Conservation (phyloP, 176 grass and related monocot species). For the Hyparrhenia diplandra region DNA sequence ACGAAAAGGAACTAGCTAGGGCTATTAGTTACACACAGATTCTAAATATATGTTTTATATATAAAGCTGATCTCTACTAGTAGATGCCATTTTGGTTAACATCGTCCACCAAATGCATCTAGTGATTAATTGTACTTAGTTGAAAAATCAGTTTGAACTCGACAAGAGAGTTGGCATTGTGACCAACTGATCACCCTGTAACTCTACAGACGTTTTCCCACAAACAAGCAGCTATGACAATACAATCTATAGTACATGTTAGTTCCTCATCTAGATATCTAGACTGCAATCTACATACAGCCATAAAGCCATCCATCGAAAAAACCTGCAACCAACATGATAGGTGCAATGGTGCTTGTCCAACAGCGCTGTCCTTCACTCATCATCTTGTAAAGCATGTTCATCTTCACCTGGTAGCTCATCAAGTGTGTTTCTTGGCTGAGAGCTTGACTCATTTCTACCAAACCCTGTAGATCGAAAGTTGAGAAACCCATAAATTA, state of each 20-base stretch:
- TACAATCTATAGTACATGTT: not conserved
- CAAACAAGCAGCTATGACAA: not conserved
- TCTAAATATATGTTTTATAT: not conserved
- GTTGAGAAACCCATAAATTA: not conserved
- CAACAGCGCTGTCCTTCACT: constrained; percentile 3
- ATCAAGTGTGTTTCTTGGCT: constrained; percentile 2
- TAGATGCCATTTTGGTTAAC: not conserved
- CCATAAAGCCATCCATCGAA: not conserved
- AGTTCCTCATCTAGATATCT: not conserved
- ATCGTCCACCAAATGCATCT: not conserved
- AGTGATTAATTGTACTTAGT: no score
- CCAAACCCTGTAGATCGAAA: constrained; percentile 11
- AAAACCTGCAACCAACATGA: not conserved
- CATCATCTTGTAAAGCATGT: constrained; percentile 32
- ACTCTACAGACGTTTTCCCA: not conserved
- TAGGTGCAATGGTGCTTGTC: not conserved
- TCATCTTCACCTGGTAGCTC: constrained; percentile 54
- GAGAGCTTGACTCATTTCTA: constrained; percentile 15
- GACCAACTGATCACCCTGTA: not conserved
- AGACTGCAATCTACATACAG: not conserved
- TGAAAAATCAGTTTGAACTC: no score
- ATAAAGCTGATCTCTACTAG: not conserved
- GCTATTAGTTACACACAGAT: not conserved
- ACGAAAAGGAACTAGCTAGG: not conserved
- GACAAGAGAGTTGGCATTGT: not conserved